These are phyloP conservation scores for Phytopythium montanum DNA, from an alignment of 352 stramenopile species.

Conservation along the genomic window DNA sequence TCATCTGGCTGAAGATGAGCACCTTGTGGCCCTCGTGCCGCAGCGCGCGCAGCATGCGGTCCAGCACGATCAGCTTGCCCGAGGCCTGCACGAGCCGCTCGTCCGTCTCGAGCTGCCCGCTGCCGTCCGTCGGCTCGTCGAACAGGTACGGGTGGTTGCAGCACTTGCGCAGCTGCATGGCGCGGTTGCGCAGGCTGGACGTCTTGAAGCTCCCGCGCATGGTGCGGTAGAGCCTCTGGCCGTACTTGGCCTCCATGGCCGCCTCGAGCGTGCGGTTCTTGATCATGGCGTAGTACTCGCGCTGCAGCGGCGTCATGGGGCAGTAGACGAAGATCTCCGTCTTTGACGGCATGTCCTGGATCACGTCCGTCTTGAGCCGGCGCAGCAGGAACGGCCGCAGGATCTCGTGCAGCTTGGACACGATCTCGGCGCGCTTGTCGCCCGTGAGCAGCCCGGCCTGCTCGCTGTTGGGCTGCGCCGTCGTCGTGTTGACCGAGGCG, in stretches of 20 bases:
- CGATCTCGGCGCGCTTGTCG: slow-evolving; percentile 91
- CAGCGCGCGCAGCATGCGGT: slow-evolving; percentile 96
- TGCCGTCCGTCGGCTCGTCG: slow-evolving; percentile 62
- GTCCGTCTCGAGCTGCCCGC: slow-evolving; percentile 61
- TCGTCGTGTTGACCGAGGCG: slow-evolving; percentile 36
- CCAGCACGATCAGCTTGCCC: slow-evolving; percentile 98
- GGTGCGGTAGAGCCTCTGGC: slow-evolving; percentile 36
- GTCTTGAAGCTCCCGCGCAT: slow-evolving; percentile 40
- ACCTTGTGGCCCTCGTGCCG: slow-evolving; percentile 96
- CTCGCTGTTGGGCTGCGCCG: slow-evolving; percentile 49
- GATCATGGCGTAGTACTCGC: slow-evolving; percentile 95
- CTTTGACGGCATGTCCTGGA: slow-evolving; percentile 94
- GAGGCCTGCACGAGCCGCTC: slow-evolving; percentile 91
- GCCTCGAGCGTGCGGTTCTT: slow-evolving; percentile 84
- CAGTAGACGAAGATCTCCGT: slow-evolving; percentile 98
- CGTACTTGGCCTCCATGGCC: slow-evolving; percentile 82
- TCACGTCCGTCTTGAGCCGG: slow-evolving; percentile 94
- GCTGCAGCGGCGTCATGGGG: slow-evolving; percentile 92
- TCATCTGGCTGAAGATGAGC: slow-evolving; percentile 99
- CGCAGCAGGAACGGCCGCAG: slow-evolving; percentile 95
- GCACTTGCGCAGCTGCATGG: slow-evolving; percentile 84
- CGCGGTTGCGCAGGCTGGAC: slow-evolving; percentile 61
- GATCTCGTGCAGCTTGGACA: slow-evolving; percentile 97
- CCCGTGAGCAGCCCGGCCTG: slow-evolving; percentile 81
- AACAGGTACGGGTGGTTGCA: slow-evolving; percentile 90